Base-by-base conservation (phyloP, 352 stramenopile genomes). In the Phytophthora meadii region DNA sequence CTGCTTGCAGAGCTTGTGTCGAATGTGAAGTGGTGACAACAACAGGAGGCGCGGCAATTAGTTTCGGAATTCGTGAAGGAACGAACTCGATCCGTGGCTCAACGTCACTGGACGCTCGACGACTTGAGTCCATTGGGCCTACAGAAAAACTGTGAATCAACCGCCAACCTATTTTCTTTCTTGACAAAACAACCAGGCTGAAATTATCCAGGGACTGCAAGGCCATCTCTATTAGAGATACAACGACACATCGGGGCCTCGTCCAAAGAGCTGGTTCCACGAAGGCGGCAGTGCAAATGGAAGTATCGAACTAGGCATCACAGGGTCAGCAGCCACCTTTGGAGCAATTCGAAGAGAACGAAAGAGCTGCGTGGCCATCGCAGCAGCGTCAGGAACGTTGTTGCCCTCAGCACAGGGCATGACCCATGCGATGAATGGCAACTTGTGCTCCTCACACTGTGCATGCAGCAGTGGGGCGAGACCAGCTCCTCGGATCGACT, bases 401-500 rank as follows among this genome's bases (percentile, higher is more conserved):
- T 95, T 82, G 9, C 87, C 87, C 64, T 95, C 87, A 0, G 87
- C 76, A 48, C 84, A 93, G 14, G 79, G 74, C 74, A 93, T 81
- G 37, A 95, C 50, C 45, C 88, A 79, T 27, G 80, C 77, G 7
- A 90, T 72, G 19, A 89, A 82, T 24, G 74, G 55, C 22, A 87
- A 19, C 11, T 78, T 72, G 10, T 54, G 44, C 17, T 72, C 56
- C 14, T 70, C 54, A 56, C 81, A 85, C 14, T 77, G 41, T 8
- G 54, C 46, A 42, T 85, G 66, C 5, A 95, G 48, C 27, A 92
- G 55, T 12, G 81, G 80, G 25, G 84, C 68, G 24, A 93, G 68
- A 2, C 87, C 87, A 28, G 81, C 65, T 37, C 87, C 87, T 40
- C 85, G 82, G 11, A 91, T 72, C 2, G 61, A 52, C 4, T 51